Conservation (phyloP, 345 rosid species). For the Arabidopsis arenosa region DNA sequence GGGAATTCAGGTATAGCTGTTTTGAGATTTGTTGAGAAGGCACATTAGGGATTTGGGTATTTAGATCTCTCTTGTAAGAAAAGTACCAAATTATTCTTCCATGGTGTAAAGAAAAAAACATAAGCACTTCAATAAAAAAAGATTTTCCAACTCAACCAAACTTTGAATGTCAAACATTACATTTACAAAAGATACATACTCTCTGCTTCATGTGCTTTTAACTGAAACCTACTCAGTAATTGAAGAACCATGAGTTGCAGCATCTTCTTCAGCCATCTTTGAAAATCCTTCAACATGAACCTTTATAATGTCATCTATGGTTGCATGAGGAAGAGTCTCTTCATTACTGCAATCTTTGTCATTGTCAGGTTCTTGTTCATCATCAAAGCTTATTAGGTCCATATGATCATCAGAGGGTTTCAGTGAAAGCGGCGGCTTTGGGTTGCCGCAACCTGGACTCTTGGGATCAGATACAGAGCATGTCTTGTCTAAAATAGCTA, state of each 20-base stretch:
- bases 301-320: conserved; percentile 40
- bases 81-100: conserved; percentile 46
- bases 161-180: conserved; percentile 1
- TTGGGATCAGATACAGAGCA: conserved; percentile 51
- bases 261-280: conserved; percentile 36
- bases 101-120: conserved; percentile 41
- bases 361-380: conserved; percentile 22
- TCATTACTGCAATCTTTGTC: conserved; percentile 10
- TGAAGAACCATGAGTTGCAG: conserved; percentile 36
- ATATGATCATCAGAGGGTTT: conserved; percentile 33
- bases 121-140: conserved; percentile 1
- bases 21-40: conserved; percentile 7
- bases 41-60: conserved; percentile 49
- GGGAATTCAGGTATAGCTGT: conserved; percentile 26
- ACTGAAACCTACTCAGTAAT: conserved; percentile 24
- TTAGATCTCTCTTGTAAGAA: conserved; percentile 43
- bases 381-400: conserved; percentile 46
- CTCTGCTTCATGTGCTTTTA: conserved; percentile 17
- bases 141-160: conserved; percentile 27
- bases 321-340: conserved; percentile 32
- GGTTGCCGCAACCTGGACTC: conserved; percentile 29
- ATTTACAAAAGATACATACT: conserved; percentile 38
- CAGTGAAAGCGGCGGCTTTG: conserved; percentile 15
- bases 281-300: conserved; percentile 41
- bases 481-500: conserved; percentile 43